Evolutionary conservation across 305 asterid species (phyloP), one percentile per base, ranked within the genome.

Genomic region (Fraxinus latifolia): DNA sequence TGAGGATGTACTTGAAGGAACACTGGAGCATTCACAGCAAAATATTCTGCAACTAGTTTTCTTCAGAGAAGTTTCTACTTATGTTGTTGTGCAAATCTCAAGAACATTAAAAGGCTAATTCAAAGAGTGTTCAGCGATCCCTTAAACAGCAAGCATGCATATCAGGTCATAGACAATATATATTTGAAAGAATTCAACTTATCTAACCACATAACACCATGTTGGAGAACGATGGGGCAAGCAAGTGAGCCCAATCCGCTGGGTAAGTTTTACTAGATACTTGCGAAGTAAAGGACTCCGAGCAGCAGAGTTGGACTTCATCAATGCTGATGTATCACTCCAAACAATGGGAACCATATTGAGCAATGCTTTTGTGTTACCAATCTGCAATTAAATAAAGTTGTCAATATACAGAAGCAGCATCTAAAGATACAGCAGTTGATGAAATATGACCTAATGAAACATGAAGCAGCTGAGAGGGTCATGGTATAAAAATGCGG

Each of bases 261-360:
- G 98, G 55, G 93, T 85, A 84, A 94, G 92, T 86, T 96, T 96
- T 87, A 94, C 88, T 77, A 96, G 89, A 89, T 92, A 92, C 90
- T 96, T 96, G 78, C 97, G 98, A 81, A 96, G 98, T 87, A 96
- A 91, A 79, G 98, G 92, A 85, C 99, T 96, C 60, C 95, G 93
- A 82, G 89, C 79, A 86, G 98, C 97, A 87, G 82, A 83, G 71
- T 81, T 88, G 68, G 99, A 92, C 88, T 91, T 93, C 78, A 93
- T 89, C 84, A 93, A 87, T 74, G 80, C 74, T 77, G 97, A 91
- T 67, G 92, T 55, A 85, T 93, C 95, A 81, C 85, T 83, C 99
- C 99, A 96, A 83, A 94, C 78, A 79, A 87, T 82, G 77, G 97
- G 92, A 87, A 89, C 90, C 90, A 94, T 93, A 80, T 82, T 89